phyloP scores from a whole-genome alignment of 2,329 filamentous ascomycete genomes.

The Annulohypoxylon truncatum region DNA sequence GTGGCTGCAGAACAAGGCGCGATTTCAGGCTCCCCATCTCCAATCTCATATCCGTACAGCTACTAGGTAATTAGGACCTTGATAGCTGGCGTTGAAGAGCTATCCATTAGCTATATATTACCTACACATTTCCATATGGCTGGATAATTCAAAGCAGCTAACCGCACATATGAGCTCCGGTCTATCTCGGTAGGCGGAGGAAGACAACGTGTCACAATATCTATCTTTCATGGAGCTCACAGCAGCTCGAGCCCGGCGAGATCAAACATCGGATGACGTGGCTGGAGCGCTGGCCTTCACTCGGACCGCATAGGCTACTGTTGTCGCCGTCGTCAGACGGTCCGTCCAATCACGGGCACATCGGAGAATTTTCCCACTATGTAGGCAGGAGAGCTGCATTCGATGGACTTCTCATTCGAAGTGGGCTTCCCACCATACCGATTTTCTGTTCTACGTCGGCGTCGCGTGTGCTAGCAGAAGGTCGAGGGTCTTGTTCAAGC shows the following conservation, averaged over 20 bases:
- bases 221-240: constrained; percentile 8
- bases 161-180: not conserved
- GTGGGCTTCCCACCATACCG: not conserved
- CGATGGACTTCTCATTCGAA: constrained; percentile 8
- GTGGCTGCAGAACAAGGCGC: constrained; percentile 43
- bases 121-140: not conserved
- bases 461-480: not conserved
- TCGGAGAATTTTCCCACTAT: constrained; percentile 37
- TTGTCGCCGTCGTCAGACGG: constrained; percentile 31
- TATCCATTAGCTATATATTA: not conserved
- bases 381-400: constrained; percentile 29
- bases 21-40: constrained; percentile 35
- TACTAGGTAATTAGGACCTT: not conserved
- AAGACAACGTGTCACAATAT: constrained; percentile 1
- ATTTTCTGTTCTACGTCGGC: not conserved
- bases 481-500: not conserved
- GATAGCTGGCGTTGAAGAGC: not conserved
- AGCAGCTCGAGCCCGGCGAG: constrained; percentile 10
- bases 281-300: constrained; percentile 32
- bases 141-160: not conserved
- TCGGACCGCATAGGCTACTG: constrained; percentile 23
- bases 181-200: not conserved
- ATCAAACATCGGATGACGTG: constrained; percentile 49
- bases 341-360: constrained; percentile 31
- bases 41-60: constrained; percentile 1